These are phyloP conservation scores for Pseudogymnoascus sp. DNA, from an alignment of 2,329 filamentous ascomycete genomes.

Conservation along the genomic window DNA sequence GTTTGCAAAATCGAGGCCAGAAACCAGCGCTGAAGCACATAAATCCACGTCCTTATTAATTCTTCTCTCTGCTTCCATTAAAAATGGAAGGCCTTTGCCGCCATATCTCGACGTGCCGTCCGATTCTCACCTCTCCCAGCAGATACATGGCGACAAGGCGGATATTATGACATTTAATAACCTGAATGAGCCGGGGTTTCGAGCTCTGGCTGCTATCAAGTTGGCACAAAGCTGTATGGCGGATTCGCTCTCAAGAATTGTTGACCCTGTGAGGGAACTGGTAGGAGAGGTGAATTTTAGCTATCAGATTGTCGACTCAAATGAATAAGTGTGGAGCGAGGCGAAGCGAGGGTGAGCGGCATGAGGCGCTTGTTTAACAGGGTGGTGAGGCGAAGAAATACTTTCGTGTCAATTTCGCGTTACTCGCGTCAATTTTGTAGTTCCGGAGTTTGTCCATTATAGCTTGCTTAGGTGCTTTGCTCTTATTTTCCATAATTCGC, in stretches of 20 bases:
- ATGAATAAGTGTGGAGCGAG: not conserved
- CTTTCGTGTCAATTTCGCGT: too few species aligned
- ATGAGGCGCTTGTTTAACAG: too few species aligned
- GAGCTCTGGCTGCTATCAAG: slow-evolving; percentile 66
- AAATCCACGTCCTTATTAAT: slow-evolving; percentile 61
- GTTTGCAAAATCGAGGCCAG: slow-evolving; percentile 43
- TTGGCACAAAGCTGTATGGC: slow-evolving; percentile 32
- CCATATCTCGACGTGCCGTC: slow-evolving; percentile 59
- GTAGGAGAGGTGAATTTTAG: slow-evolving; percentile 66
- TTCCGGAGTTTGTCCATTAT: too few species aligned
- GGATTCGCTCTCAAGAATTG: slow-evolving; percentile 19
- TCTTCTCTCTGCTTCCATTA: slow-evolving; percentile 60
- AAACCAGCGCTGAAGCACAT: slow-evolving; percentile 48
- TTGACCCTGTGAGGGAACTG: slow-evolving; percentile 53
- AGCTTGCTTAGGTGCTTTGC: too few species aligned
- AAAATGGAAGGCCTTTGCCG: slow-evolving; percentile 59
- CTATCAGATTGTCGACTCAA: slow-evolving; percentile 10
- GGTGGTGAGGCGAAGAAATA: too few species aligned
- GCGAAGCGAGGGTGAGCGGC: too few species aligned
- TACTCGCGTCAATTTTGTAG: too few species aligned
- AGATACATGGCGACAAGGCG: slow-evolving; percentile 48
- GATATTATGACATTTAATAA: slow-evolving; percentile 56
- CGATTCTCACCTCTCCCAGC: slow-evolving; percentile 50
- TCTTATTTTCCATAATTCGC: too few species aligned
- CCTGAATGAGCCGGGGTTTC: slow-evolving; percentile 63